These are phyloP conservation scores for Pseudevernia furfuracea DNA, from an alignment of 495 filamentous ascomycete genomes.

Conservation along the genomic window DNA sequence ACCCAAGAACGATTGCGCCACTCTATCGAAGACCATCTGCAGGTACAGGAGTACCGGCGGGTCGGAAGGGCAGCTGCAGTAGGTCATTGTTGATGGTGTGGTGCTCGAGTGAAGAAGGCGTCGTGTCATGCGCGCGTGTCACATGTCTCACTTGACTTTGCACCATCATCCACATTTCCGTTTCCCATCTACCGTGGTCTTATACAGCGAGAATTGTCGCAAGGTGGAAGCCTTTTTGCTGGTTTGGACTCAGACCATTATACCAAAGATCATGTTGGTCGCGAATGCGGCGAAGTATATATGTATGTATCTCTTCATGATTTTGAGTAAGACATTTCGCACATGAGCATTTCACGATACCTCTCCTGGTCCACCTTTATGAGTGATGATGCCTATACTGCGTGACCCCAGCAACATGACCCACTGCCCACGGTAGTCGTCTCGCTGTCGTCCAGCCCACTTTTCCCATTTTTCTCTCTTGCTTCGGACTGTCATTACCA, in stretches of 20 bases:
- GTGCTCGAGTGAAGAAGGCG: too few species aligned
- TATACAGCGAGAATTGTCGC: too few species aligned
- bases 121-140: neutral
- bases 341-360: neutral
- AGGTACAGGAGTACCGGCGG: neutral
- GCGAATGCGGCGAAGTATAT: neutral
- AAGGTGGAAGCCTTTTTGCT: too few species aligned
- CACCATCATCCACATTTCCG: neutral
- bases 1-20: neutral
- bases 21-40: neutral
- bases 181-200: neutral
- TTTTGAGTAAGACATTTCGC: neutral
- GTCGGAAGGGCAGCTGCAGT: neutral
- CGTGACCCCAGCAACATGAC: neutral
- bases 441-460: neutral
- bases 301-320: neutral
- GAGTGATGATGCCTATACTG: neutral
- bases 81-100: neutral
- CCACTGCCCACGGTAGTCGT: neutral
- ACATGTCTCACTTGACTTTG: neutral
- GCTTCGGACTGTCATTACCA: neutral
- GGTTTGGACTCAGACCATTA: too few species aligned
- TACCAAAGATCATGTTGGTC: neutral
- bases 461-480: neutral
- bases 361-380: neutral